Percentiles rank a stretch among this genome's conserved stretches.
These are phyloP conservation scores for Lactarius evosmus DNA, from an alignment of 768 basidiomycete genomes.

Conservation along the genomic window DNA sequence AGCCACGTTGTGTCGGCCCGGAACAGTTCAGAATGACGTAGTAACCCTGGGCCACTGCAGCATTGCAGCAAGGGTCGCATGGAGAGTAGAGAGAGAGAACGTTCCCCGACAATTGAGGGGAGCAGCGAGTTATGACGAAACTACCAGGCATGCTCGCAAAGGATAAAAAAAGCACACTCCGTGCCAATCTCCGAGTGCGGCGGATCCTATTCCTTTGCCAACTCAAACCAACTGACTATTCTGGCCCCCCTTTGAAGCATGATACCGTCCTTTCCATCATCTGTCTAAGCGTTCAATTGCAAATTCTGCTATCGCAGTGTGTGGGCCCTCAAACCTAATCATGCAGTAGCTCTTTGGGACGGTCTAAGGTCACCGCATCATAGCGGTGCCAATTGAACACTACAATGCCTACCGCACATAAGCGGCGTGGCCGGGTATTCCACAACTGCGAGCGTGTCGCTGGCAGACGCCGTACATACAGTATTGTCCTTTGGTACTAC, in stretches of 20 bases:
- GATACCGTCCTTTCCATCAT: neutral
- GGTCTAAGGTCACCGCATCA: conserved; percentile 5
- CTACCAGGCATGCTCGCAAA: neutral
- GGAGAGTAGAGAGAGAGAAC: neutral
- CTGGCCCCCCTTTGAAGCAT: neutral
- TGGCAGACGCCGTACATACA: conserved; percentile 46
- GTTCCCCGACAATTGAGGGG: neutral
- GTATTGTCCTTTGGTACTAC: neutral
- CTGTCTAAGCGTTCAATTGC: neutral
- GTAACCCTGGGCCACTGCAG: neutral
- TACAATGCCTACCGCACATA: conserved; percentile 8
- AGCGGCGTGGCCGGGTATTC: conserved; percentile 22
- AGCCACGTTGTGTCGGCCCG: neutral
- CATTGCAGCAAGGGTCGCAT: neutral
- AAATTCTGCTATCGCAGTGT: neutral
- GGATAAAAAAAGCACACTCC: neutral
- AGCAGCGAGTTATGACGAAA: conserved; percentile 1
- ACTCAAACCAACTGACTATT: neutral
- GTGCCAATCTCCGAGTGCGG: neutral
- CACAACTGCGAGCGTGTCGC: conserved; percentile 45
- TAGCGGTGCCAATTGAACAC: conserved; percentile 5
- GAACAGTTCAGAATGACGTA: conserved; percentile 1
- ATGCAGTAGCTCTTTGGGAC: conserved; percentile 19
- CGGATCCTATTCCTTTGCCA: neutral
- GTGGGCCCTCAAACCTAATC: conserved; percentile 5